Evolutionary conservation across 441 rosid species (phyloP).

Genomic region (Populus hybrid): DNA sequence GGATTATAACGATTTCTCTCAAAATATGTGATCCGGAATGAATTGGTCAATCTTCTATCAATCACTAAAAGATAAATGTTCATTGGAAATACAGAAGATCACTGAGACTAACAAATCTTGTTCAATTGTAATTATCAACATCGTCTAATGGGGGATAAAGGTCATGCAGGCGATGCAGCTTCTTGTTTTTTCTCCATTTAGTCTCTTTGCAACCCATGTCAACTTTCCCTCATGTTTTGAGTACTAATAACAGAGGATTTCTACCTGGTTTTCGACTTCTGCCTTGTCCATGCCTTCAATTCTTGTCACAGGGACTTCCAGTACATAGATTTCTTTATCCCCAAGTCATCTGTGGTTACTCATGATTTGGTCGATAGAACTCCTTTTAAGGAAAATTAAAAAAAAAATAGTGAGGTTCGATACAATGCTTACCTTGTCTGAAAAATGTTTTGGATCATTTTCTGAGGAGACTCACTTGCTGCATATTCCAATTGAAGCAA

Average conservation of each 20-base stretch:
- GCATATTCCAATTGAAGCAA: constrained; percentile 72
- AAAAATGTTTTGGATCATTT: constrained; percentile 85
- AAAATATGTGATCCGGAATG: too few relatives aligned
- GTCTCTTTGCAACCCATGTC: neutral
- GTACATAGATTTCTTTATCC: neutral
- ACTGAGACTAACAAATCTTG: neutral
- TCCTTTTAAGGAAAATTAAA: neutral
- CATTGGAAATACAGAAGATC: neutral
- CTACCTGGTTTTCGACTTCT: neutral
- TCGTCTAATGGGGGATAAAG: neutral
- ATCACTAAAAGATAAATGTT: neutral
- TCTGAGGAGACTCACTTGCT: constrained; percentile 59
- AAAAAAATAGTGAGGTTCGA: too few relatives aligned
- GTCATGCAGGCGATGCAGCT: neutral
- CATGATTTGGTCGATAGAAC: neutral
- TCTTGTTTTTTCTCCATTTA: neutral
- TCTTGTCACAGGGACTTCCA: neutral
- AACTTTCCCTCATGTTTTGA: neutral
- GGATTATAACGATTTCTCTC: too few relatives aligned
- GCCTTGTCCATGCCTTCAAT: neutral
- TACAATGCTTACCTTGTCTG: constrained; percentile 53
- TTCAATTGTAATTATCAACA: neutral
- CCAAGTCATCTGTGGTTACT: constrained; percentile 10
- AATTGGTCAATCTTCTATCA: neutral
- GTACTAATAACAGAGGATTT: neutral